Evolutionary conservation across 768 basidiomycete genomes (phyloP), one percentile per base, ranked within the genome.

Genomic region (Suillus occidentalis): DNA sequence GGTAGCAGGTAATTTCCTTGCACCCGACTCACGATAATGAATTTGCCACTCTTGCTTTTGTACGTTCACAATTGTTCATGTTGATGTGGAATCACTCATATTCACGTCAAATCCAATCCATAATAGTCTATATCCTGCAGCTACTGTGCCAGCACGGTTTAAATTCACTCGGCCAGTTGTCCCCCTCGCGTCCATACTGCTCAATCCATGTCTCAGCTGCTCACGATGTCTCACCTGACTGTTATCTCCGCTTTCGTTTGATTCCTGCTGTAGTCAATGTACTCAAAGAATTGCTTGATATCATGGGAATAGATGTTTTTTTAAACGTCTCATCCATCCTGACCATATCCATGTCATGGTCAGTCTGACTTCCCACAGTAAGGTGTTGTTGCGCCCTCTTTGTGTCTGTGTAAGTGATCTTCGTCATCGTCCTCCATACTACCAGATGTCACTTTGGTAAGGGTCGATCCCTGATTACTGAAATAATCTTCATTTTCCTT

Each of bases 1-100:
- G 63, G 93, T 91, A 53, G 90, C 91, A 20, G 97, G 97, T 6
- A 83, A 82, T 50, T 90, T 89, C 73, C 78, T 87, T 49, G 79
- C 89, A 25, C 82, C 87, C 0, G 90, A 90, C 64, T 73, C 79
- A 60, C 80, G 85, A 75, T 87, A 71, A 72, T 50, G 34, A 13
- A 59, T 18, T 47, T 4, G 39, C 18, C 18, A 59, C 39, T 28
- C 9, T 25, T 25, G 10, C 9, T 59, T 59, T 59, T 25, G 40
- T 59, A 59, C 18, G 18, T 59, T 6, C 37, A 22, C 18, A 4
- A 31, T 59, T 40, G 31, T 28, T 42, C 25, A 40, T 28, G 58
- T 42, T 25, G 39, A 31, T 20, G 25, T 59, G 28, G 5, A 59
- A 25, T 13, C 13, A 31, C 25, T 20, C 40, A 28, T 59, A 25